phyloP scores from a whole-genome alignment of 257 asterid genomes.

The Avicennia marina region DNA sequence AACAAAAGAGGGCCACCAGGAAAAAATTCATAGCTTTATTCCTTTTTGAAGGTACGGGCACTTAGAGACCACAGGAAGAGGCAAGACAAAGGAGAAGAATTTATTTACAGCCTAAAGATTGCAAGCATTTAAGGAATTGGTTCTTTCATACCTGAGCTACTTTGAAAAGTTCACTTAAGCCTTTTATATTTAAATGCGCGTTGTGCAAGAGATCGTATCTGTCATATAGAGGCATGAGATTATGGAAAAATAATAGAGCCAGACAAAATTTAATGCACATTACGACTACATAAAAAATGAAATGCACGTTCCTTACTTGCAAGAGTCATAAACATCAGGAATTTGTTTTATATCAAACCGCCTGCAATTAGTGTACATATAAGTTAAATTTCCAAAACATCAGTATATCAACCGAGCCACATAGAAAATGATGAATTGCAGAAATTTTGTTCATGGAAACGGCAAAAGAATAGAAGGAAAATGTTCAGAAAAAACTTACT shows the following conservation, averaged over 20 bases:
- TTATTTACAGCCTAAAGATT: neutral
- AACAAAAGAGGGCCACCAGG: neutral
- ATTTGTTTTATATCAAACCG: conserved; percentile 89
- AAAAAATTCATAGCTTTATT: too few relatives aligned
- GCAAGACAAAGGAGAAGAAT: neutral
- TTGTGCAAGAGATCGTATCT: conserved; percentile 98
- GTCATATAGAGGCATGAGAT: conserved; percentile 14
- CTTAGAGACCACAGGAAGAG: too few relatives aligned
- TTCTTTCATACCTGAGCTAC: conserved; percentile 79
- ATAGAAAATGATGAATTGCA: neutral
- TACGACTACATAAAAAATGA: neutral
- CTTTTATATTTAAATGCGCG: conserved; percentile 76
- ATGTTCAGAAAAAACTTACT: conserved; percentile 38
- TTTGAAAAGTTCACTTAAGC: conserved; percentile 76
- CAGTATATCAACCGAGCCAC: neutral
- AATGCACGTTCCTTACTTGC: conserved; percentile 66
- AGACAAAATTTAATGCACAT: neutral
- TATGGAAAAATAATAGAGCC: neutral
- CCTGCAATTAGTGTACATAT: conserved; percentile 45
- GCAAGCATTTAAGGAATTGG: neutral
- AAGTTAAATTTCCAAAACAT: too few relatives aligned
- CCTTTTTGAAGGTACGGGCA: neutral
- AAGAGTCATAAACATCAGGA: conserved; percentile 96
- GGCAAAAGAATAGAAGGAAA: neutral
- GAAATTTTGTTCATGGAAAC: conserved; percentile 1